These are phyloP conservation scores for Chaetomium olivaceum DNA, from an alignment of 2,329 filamentous ascomycete genomes.

Conservation along the genomic window DNA sequence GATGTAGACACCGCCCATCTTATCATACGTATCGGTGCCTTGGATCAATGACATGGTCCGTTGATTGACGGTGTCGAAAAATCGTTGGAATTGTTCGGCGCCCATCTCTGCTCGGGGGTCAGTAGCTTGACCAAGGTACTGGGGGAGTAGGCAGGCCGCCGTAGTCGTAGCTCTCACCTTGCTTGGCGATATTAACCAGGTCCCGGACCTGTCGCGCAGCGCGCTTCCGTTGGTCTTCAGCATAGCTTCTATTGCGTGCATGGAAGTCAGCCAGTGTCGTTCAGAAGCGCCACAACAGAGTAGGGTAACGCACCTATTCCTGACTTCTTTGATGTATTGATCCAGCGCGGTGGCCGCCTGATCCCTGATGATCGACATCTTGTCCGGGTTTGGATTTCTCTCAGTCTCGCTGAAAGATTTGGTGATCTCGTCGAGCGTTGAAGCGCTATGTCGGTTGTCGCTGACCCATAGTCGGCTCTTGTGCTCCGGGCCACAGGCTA, in stretches of 20 bases:
- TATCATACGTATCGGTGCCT: slow-evolving; percentile 82
- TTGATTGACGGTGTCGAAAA: slow-evolving; percentile 59
- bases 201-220: slow-evolving; percentile 57
- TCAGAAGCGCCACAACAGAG: not conserved
- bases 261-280: slow-evolving; percentile 8
- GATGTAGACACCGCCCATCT: slow-evolving; percentile 87
- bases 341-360: slow-evolving; percentile 59
- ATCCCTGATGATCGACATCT: slow-evolving; percentile 42
- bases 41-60: slow-evolving; percentile 69
- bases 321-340: slow-evolving; percentile 55
- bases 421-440: slow-evolving; percentile 29
- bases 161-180: slow-evolving; percentile 45
- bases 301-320: slow-evolving; percentile 51
- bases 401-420: slow-evolving; percentile 15
- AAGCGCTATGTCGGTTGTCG: slow-evolving; percentile 28
- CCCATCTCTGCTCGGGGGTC: slow-evolving; percentile 62
- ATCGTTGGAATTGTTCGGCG: slow-evolving; percentile 70
- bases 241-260: slow-evolving; percentile 35
- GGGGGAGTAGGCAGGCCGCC: not conserved
- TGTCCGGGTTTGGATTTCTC: slow-evolving; percentile 17
- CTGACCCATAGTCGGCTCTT: slow-evolving; percentile 33
- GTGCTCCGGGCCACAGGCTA: not conserved
- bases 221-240: slow-evolving; percentile 55
- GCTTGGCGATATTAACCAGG: slow-evolving; percentile 55
- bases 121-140: not conserved